phyloP scores from a whole-genome alignment of 371 early-diverging fungal species.

The Chytridiales sp. region DNA sequence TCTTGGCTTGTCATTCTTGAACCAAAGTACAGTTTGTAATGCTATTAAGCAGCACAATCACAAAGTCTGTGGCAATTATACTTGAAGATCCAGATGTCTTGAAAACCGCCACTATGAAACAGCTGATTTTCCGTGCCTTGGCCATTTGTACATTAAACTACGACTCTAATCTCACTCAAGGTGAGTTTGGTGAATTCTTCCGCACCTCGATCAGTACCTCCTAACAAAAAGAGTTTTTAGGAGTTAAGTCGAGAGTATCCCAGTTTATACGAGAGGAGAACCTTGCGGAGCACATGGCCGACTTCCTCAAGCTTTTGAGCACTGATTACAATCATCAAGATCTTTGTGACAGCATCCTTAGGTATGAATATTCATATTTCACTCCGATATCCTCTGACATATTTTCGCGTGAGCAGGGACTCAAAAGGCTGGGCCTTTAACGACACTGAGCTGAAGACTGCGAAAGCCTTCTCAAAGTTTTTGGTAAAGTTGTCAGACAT shows the following conservation, averaged over 20 bases:
- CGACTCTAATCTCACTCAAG: constrained; percentile 42
- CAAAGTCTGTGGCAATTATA: constrained; percentile 77
- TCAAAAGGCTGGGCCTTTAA: constrained; percentile 46
- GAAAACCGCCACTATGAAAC: constrained; percentile 60
- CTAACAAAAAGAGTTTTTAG: constrained; percentile 39
- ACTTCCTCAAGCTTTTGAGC: constrained; percentile 67
- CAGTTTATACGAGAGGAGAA: constrained; percentile 92
- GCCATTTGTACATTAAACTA: constrained; percentile 46
- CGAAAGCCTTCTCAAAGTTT: constrained; percentile 82
- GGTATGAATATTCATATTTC: constrained; percentile 19
- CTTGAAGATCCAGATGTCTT: constrained; percentile 74
- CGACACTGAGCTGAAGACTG: constrained; percentile 69
- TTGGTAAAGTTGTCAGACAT: constrained; percentile 78
- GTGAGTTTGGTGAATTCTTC: constrained; percentile 1
- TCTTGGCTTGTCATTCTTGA: neutral
- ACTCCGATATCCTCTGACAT: neutral
- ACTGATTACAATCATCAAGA: constrained; percentile 56
- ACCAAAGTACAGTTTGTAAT: neutral
- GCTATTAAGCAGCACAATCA: constrained; percentile 64
- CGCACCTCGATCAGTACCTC: neutral
- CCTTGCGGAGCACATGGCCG: constrained; percentile 88
- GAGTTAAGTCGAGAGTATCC: constrained; percentile 77
- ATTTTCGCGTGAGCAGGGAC: constrained; percentile 45
- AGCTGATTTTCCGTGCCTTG: constrained; percentile 57
- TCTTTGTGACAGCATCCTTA: constrained; percentile 77